Evolutionary conservation across 805 yeast species (phyloP), one percentile per base, ranked within the genome.

Genomic region (Starmerella vaccinii): DNA sequence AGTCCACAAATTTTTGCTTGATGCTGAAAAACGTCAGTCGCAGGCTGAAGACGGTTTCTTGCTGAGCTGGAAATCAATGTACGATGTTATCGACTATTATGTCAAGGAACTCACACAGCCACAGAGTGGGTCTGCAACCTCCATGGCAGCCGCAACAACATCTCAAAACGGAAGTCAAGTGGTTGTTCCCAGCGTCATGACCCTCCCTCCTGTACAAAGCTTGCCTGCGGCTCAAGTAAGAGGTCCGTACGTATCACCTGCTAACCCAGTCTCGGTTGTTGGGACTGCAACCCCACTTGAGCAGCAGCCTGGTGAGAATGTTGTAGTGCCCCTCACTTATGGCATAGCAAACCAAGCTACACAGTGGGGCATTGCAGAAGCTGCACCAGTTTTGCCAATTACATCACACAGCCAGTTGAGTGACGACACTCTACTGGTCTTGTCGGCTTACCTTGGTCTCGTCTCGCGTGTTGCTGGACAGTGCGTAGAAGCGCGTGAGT

Each of bases 391-490:
- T 2, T 23, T n/a, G 5, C 34, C 23, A 7, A 15, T 34, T 15
- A n/a, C 45, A 16, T 27, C 45, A 5, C 34, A 41, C 7, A 37
- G 18, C 7, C 46, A 29, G 16, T 46, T 54, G 12, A 49, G 51
- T 32, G 95, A 86, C 56, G 96, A 88, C 62, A 82, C 89, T 0
- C 68, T 85, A 7, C 74, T 86, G 7, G 79, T 84, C 48, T 70
- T 88, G 6, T 76, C 89, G 0, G 84, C 95, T 0, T 80, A 84
- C 57, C 69, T 87, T 51, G 79, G 84, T 23, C 67, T 92, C 46
- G 68, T 88, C 2, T 71, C 75, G 8, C 73, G 75, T 47, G 76
- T 79, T 26, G 71, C 81, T 1, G 61, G 62, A 4, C 68, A 75
- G 57, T 70, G 73, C 53, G 61, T 61, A 0, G 58, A 55, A 2